phyloP scores from a whole-genome alignment of 805 yeast species.

The Wickerhamomyces mucosus region DNA sequence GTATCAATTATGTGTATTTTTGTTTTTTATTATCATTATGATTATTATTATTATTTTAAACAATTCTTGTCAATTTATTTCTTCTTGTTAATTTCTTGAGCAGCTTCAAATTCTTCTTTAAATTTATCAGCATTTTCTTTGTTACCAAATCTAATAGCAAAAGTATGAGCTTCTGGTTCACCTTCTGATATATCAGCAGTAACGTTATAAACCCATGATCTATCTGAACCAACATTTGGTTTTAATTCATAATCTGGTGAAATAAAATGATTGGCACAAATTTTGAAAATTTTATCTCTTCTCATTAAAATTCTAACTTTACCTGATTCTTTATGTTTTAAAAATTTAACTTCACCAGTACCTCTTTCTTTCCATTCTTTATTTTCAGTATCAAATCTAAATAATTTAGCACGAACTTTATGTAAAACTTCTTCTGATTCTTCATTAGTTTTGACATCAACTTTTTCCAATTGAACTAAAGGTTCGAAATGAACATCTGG shows the following conservation, averaged over 20 bases:
- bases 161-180: constrained; percentile 88
- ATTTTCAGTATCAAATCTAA: constrained; percentile 74
- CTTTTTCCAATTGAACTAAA: constrained; percentile 86
- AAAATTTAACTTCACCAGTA: constrained; percentile 94
- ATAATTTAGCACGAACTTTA: constrained; percentile 92
- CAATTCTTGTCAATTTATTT: too few relatives aligned
- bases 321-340: constrained; percentile 73
- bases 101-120: constrained; percentile 84
- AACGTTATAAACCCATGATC: constrained; percentile 96
- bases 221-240: constrained; percentile 93
- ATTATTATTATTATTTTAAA: too few relatives aligned
- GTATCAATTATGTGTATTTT: too few relatives aligned
- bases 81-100: constrained; percentile 59
- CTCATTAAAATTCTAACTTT: constrained; percentile 94
- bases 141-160: constrained; percentile 91
- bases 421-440: constrained; percentile 76
- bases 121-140: constrained; percentile 92
- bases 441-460: constrained; percentile 92
- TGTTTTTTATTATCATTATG: too few relatives aligned
- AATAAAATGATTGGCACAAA: constrained; percentile 94
- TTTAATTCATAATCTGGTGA: constrained; percentile 73
- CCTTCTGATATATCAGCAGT: constrained; percentile 95
- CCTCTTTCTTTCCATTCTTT: constrained; percentile 99
- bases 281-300: constrained; percentile 96
- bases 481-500: constrained; percentile 88